Evolutionary conservation across 1,139 yeast genomes (phyloP), one percentile per base, ranked within the genome.

Genomic region (Magnusiomyces starmeri): DNA sequence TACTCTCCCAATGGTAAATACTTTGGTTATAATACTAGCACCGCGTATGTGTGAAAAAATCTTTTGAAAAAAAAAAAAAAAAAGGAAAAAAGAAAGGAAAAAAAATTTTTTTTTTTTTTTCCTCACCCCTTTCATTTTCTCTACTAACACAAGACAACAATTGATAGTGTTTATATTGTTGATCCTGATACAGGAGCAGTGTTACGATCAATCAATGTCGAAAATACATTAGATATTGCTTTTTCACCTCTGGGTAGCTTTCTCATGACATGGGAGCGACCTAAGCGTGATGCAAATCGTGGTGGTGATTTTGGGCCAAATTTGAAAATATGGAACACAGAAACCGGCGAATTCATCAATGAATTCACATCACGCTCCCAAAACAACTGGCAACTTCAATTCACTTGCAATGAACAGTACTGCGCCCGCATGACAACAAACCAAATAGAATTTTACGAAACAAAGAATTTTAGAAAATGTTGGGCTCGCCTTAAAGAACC

Each of bases 301-400:
- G 65, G 71, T 37, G 89, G 90, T 34, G 82, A 85, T 62, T 83
- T 82, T 79, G 73, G 70, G 52, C 81, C 87, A 58, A 90, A 90
- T 68, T 86, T 90, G 59, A 81, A 82, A 63, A 77, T 92, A 54
- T 88, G 85, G 79, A 76, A 78, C 59, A 66, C 70, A 43, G 60
- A 60, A 22, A 68, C 70, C 16, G 73, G 78, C 42, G 72, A 76
- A 50, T 75, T 81, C 47, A 71, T 81, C 48, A 81, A 77, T 59
- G 79, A 81, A 59, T 90, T 87, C 76, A 75, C 85, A 51, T 85
- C 86, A 59, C 87, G 85, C 68, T 82, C 82, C 54, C 97, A 92
- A 72, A 80, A 81, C 56, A 94, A 92, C 29, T 90, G 98, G 96
- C 82, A 81, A 64, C 85, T 95, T 34, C 96, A 88, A 70, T 88